Percentiles rank a stretch among this genome's conserved stretches.
phyloP scores from a whole-genome alignment of 2,329 filamentous ascomycete genomes.

The Aaosphaeria pasadenensis region DNA sequence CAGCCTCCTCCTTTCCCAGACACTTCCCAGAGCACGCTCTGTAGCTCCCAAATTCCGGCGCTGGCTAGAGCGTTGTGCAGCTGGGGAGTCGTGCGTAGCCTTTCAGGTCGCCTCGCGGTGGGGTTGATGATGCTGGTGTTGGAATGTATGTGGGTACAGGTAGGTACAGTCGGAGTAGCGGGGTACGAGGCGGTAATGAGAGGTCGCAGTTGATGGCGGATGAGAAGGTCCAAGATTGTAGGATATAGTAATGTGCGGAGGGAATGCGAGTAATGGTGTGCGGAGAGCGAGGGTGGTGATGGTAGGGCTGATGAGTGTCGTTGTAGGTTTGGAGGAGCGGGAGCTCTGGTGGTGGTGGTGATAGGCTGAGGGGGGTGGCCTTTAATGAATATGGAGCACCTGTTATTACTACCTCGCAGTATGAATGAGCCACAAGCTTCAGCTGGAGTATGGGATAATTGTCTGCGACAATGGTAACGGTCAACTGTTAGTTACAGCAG shows the following conservation, averaged over 20 bases:
- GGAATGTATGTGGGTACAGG: slow-evolving; percentile 3
- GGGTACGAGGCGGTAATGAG: slow-evolving; percentile 10
- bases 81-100: slow-evolving; percentile 12
- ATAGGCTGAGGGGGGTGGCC: slow-evolving; percentile 8
- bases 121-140: slow-evolving; percentile 15
- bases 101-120: slow-evolving; percentile 15
- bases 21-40: slow-evolving; percentile 8
- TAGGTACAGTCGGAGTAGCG: slow-evolving; percentile 14
- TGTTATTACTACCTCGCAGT: not conserved
- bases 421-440: not conserved
- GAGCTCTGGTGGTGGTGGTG: not conserved
- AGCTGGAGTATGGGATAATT: not conserved
- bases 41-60: slow-evolving; percentile 9
- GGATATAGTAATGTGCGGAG: slow-evolving; percentile 1
- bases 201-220: slow-evolving; percentile 5
- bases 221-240: slow-evolving; percentile 4
- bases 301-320: slow-evolving; percentile 6
- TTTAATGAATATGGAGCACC: slow-evolving; percentile 4
- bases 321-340: slow-evolving; percentile 1
- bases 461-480: slow-evolving; percentile 2
- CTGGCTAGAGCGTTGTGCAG: slow-evolving; percentile 3
- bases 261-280: slow-evolving; percentile 7
- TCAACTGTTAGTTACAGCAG: not conserved
- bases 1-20: slow-evolving; percentile 11
- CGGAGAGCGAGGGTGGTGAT: not conserved